Evolutionary conservation across 495 filamentous ascomycete genomes (phyloP).

Genomic region (Aspergillus nidulans): DNA sequence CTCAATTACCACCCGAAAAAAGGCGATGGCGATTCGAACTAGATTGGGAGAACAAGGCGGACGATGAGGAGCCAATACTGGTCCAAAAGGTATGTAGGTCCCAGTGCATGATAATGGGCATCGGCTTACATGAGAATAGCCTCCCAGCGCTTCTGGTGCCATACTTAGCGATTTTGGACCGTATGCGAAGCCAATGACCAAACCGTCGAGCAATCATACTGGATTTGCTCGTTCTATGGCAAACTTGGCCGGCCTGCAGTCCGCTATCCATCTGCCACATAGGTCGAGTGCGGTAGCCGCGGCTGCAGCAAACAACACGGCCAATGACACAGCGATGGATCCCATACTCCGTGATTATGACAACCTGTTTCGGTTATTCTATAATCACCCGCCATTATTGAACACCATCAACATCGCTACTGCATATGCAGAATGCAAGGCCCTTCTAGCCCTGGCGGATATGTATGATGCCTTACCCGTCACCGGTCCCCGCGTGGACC

Average conservation of each 20-base stretch:
- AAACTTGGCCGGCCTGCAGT: conserved; percentile 59
- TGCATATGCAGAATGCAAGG: conserved; percentile 88
- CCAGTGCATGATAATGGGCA: background rate
- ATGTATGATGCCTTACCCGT: conserved; percentile 88
- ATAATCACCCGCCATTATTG: conserved; percentile 78
- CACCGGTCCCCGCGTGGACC: conserved; percentile 84
- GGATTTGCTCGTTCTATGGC: conserved; percentile 86
- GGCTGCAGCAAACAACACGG: conserved; percentile 16
- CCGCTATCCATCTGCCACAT: conserved; percentile 43
- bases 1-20: conserved; percentile 37
- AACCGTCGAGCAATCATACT: conserved; percentile 44
- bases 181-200: conserved; percentile 50
- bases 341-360: conserved; percentile 79
- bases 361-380: conserved; percentile 88
- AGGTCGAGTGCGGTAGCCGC: conserved; percentile 15
- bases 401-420: conserved; percentile 83
- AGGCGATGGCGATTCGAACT: conserved; percentile 83
- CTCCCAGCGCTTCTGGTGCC: conserved; percentile 42
- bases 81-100: conserved; percentile 63
- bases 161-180: conserved; percentile 45
- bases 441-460: conserved; percentile 76
- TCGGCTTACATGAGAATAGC: conserved; percentile 21
- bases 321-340: conserved; percentile 54
- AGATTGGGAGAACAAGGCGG: conserved; percentile 65
- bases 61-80: conserved; percentile 81